Conservation (phyloP, 441 rosid genomes). For the Flueggea neowawraea region DNA sequence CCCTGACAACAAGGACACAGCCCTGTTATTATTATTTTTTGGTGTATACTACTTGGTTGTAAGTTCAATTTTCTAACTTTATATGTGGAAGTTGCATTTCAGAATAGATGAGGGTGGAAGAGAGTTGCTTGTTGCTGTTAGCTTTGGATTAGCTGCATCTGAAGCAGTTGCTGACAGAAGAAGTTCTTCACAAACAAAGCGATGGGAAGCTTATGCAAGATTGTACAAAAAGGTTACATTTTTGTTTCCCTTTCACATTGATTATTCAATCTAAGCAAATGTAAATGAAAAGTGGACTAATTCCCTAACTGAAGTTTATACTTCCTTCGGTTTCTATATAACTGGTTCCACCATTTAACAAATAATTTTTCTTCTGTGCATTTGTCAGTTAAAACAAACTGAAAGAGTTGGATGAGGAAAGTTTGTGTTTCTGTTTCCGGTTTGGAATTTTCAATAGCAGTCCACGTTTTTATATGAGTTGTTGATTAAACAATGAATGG, state of each 20-base stretch:
- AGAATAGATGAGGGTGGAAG: constrained; percentile 65
- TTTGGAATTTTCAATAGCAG: too few species aligned
- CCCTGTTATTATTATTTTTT: too few species aligned
- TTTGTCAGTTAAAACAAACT: too few species aligned
- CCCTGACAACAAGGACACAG: too few species aligned
- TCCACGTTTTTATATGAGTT: too few species aligned
- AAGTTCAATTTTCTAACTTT: constrained; percentile 7
- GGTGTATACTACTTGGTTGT: neutral
- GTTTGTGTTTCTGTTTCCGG: too few species aligned
- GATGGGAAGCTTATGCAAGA: constrained; percentile 78
- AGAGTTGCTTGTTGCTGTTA: constrained; percentile 79
- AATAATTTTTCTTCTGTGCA: too few species aligned
- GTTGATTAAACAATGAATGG: neutral
- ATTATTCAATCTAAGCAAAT: constrained; percentile 1
- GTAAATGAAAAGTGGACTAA: neutral
- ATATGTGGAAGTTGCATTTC: constrained; percentile 24
- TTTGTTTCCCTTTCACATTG: constrained; percentile 8
- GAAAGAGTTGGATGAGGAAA: too few species aligned
- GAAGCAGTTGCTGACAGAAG: constrained; percentile 76
- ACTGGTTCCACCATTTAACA: too few species aligned
- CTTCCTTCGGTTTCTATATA: too few species aligned
- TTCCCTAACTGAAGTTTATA: neutral
- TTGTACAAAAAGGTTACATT: constrained; percentile 58
- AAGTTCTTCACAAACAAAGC: constrained; percentile 56
- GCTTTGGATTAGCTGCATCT: constrained; percentile 69